phyloP scores from a whole-genome alignment of 2,329 filamentous ascomycete species.

The Scedosporium apiospermum region DNA sequence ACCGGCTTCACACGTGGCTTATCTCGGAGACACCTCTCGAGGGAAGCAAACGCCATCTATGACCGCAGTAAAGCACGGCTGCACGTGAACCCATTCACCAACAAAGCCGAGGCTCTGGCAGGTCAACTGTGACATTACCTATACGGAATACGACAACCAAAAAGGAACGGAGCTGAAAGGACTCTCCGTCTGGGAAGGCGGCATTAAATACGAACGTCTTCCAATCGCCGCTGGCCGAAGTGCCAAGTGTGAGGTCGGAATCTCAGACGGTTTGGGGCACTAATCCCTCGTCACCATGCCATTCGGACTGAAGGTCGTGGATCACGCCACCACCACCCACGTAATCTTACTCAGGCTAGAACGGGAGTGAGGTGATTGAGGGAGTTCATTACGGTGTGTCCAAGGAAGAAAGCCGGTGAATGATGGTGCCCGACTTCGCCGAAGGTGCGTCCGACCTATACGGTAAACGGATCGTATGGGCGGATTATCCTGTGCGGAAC shows the following conservation, averaged over 20 bases:
- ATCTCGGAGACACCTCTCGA: too few relatives aligned
- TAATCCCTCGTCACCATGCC: constrained; percentile 9
- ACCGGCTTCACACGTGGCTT: too few relatives aligned
- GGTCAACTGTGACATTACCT: neutral
- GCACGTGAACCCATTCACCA: too few relatives aligned
- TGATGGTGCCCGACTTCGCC: neutral
- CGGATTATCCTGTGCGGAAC: neutral
- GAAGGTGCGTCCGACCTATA: neutral
- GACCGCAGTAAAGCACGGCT: too few relatives aligned
- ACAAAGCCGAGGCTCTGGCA: too few relatives aligned
- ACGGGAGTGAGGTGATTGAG: neutral
- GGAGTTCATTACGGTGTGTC: neutral
- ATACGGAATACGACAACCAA: neutral
- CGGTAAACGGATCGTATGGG: neutral
- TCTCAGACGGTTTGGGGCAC: neutral
- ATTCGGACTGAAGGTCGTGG: neutral
- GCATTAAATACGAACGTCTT: neutral
- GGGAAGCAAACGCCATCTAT: too few relatives aligned
- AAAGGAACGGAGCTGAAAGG: neutral
- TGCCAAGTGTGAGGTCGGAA: neutral
- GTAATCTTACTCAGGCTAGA: neutral
- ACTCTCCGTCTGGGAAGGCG: neutral
- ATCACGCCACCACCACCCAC: constrained; percentile 10
- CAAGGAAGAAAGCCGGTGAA: neutral
- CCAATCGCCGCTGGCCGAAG: neutral